These are phyloP conservation scores for Bondarzewia mesenterica DNA, from an alignment of 1,284 basidiomycete genomes.

Conservation along the genomic window DNA sequence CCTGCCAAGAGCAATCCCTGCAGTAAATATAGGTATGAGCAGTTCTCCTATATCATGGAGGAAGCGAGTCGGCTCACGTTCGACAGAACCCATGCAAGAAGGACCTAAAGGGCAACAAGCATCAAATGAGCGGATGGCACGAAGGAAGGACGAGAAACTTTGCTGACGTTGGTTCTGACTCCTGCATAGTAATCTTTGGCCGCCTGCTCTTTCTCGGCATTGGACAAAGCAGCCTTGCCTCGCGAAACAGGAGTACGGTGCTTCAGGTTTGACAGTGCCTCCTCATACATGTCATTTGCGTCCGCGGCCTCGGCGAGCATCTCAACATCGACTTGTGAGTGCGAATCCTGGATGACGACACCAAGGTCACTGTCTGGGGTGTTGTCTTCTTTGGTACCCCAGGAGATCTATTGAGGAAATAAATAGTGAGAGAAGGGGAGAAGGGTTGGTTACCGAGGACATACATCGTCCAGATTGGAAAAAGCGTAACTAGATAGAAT, in stretches of 20 bases:
- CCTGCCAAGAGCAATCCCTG: conserved; percentile 68
- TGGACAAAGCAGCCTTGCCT: not conserved
- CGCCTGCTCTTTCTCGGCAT: conserved; percentile 5
- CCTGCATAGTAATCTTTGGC: conserved; percentile 6
- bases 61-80: no score
- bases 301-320: conserved; percentile 81
- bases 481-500: conserved; percentile 9
- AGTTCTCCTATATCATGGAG: not conserved
- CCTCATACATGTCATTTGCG: conserved; percentile 79
- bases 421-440: conserved; percentile 4
- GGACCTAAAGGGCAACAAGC: conserved; percentile 30
- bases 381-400: conserved; percentile 91
- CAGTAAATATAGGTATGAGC: not conserved
- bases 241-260: conserved; percentile 2
- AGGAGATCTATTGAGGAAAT: conserved; percentile 57
- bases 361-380: conserved; percentile 80
- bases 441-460: conserved; percentile 23
- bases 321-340: conserved; percentile 72
- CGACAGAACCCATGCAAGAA: conserved; percentile 78
- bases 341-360: conserved; percentile 53
- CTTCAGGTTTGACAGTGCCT: conserved; percentile 36
- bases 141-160: not conserved
- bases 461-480: conserved; percentile 75
- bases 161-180: conserved; percentile 8
- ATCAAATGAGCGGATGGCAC: conserved; percentile 1